A percentile compares a stretch with the other conserved stretches of the same genome.
These are phyloP conservation scores for Nigrograna mackinnonii DNA, from an alignment of 2,329 filamentous ascomycete species.

Conservation along the genomic window DNA sequence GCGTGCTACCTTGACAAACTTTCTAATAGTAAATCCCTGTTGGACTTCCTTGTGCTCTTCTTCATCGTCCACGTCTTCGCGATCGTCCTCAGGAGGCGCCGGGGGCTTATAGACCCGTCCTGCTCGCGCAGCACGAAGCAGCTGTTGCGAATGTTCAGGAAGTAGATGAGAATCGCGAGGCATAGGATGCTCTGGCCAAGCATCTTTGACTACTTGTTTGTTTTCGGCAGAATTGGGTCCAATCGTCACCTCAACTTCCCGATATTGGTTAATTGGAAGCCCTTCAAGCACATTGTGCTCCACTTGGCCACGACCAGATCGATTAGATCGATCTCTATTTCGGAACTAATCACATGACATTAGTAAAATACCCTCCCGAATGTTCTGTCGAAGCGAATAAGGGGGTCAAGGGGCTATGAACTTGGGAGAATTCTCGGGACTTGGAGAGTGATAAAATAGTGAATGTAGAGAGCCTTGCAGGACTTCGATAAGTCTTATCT, in stretches of 20 bases:
- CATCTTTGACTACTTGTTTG: constrained; percentile 62
- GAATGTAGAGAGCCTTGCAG: no score
- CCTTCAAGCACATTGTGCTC: constrained; percentile 73
- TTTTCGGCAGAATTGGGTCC: constrained; percentile 69
- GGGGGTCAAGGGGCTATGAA: no score
- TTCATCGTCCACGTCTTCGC: constrained; percentile 50
- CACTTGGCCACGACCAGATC: constrained; percentile 59
- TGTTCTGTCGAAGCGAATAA: no score
- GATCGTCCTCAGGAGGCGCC: constrained; percentile 67
- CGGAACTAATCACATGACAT: constrained; percentile 11
- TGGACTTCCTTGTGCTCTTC: constrained; percentile 47
- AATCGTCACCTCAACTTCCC: constrained; percentile 68
- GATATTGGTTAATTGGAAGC: constrained; percentile 89
- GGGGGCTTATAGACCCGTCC: constrained; percentile 76
- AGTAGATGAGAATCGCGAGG: constrained; percentile 82
- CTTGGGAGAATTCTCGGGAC: no score
- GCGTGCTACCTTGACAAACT: constrained; percentile 61
- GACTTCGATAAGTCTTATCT: no score
- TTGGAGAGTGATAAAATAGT: no score
- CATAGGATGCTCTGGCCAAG: constrained; percentile 84
- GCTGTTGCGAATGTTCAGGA: constrained; percentile 76
- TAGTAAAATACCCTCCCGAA: no score
- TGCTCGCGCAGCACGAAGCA: constrained; percentile 79
- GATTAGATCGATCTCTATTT: constrained; percentile 57
- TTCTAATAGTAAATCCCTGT: constrained; percentile 59